phyloP scores from a whole-genome alignment of 371 early-diverging fungal species.

The Encephalitozoon romaleae region DNA sequence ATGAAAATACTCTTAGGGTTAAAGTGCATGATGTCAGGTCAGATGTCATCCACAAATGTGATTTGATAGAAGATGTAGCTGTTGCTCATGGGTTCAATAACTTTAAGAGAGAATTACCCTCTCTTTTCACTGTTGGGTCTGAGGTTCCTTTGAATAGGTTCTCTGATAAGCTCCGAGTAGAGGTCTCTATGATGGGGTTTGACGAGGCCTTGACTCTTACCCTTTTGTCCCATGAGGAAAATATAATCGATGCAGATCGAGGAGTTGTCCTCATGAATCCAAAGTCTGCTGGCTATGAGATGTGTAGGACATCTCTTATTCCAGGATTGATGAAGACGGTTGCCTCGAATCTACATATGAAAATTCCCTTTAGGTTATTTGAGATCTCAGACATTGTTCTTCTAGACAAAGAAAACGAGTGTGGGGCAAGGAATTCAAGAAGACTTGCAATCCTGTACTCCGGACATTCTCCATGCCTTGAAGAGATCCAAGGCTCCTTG shows the following conservation, averaged over 20 bases:
- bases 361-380: conserved; percentile 85
- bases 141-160: conserved; percentile 84
- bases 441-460: conserved; percentile 76
- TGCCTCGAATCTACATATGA: conserved; percentile 73
- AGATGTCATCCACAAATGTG: conserved; percentile 90
- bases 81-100: conserved; percentile 96
- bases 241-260: conserved; percentile 9
- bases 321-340: conserved; percentile 91
- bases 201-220: conserved; percentile 87
- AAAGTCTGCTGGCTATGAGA: conserved; percentile 79
- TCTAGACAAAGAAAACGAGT: conserved; percentile 62
- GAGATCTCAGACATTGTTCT: conserved; percentile 89
- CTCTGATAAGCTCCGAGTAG: conserved; percentile 73
- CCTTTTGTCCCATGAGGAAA: conserved; percentile 64
- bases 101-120: conserved; percentile 70
- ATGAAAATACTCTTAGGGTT: conserved; percentile 67
- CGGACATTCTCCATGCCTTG: conserved; percentile 77
- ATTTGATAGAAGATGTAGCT: conserved; percentile 97
- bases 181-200: conserved; percentile 81
- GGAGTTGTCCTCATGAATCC: conserved; percentile 69
- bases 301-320: conserved; percentile 79
- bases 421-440: conserved; percentile 73
- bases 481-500: conserved; percentile 62
- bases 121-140: conserved; percentile 72
- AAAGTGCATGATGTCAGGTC: conserved; percentile 77